Evolutionary conservation across 495 filamentous ascomycete species (phyloP).

Genomic region (Aspergillus leporis): DNA sequence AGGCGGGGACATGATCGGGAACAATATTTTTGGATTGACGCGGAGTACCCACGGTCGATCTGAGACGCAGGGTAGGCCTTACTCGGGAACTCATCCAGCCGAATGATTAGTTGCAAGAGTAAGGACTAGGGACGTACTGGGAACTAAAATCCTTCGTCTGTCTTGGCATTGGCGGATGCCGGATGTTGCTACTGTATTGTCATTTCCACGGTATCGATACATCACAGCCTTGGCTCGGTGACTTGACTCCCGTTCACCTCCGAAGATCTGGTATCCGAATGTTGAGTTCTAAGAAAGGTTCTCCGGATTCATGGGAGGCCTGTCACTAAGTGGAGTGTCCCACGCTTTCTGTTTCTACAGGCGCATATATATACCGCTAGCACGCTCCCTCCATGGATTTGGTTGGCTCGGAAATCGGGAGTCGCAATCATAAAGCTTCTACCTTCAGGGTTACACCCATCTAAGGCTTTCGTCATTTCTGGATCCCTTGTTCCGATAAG

Average conservation of each 20-base stretch:
- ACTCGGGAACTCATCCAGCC: not conserved
- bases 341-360: not conserved
- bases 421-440: not conserved
- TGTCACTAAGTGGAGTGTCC: not conserved
- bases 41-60: not conserved
- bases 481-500: not conserved
- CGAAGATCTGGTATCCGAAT: not conserved
- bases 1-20: not conserved
- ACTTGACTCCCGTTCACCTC: not conserved
- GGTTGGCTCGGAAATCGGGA: conserved; percentile 14
- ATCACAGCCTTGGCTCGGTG: not conserved
- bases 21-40: not conserved
- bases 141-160: not conserved
- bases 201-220: not conserved
- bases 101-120: not conserved
- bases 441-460: not conserved
- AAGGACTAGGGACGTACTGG: no score
- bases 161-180: conserved; percentile 12
- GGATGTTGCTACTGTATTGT: conserved; percentile 6
- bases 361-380: not conserved
- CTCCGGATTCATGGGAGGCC: not conserved
- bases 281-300: no score
- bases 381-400: not conserved
- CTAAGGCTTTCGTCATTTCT: not conserved
- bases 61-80: not conserved